phyloP scores from a whole-genome alignment of 2,329 filamentous ascomycete genomes.

The Fusarium tanahbumbuense region DNA sequence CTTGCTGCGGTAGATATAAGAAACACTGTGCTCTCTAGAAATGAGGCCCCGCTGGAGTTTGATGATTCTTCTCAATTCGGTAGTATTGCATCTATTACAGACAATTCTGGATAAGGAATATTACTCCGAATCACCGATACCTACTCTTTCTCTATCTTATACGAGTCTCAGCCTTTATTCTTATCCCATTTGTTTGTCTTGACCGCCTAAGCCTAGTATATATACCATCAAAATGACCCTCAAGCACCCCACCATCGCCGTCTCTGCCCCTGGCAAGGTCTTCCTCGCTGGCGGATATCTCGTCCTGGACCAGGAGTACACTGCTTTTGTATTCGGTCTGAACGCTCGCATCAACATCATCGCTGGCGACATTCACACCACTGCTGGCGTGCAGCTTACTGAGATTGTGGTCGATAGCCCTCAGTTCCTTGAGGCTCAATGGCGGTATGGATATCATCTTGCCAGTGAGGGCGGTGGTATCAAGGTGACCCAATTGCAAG shows the following conservation, averaged over 20 bases:
- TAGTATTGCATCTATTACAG: slow-evolving; percentile 10
- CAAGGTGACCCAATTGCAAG: slow-evolving; percentile 80
- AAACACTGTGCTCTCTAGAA: slow-evolving; percentile 39
- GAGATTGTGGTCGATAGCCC: slow-evolving; percentile 91
- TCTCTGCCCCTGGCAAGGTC: slow-evolving; percentile 96
- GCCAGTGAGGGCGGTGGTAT: slow-evolving; percentile 81
- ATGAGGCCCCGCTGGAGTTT: slow-evolving; percentile 39
- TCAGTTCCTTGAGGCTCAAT: slow-evolving; percentile 87
- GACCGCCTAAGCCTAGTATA: background rate
- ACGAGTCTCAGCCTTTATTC: too few species aligned
- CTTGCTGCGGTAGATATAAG: background rate
- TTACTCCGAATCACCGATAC: slow-evolving; percentile 21
- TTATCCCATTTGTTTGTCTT: background rate
- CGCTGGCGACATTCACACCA: slow-evolving; percentile 67
- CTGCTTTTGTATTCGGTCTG: slow-evolving; percentile 77
- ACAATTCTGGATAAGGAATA: slow-evolving; percentile 29
- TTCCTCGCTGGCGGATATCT: slow-evolving; percentile 94
- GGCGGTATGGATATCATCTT: slow-evolving; percentile 85
- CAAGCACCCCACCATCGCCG: slow-evolving; percentile 61
- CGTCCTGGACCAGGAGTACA: slow-evolving; percentile 88
- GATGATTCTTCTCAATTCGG: slow-evolving; percentile 34
- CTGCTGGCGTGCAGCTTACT: slow-evolving; percentile 70
- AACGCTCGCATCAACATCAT: slow-evolving; percentile 75
- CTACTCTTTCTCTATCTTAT: background rate
- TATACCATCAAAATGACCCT: slow-evolving; percentile 34